phyloP scores from a whole-genome alignment of 192 early-diverging fungal species.

The Backusella tuberculispora region DNA sequence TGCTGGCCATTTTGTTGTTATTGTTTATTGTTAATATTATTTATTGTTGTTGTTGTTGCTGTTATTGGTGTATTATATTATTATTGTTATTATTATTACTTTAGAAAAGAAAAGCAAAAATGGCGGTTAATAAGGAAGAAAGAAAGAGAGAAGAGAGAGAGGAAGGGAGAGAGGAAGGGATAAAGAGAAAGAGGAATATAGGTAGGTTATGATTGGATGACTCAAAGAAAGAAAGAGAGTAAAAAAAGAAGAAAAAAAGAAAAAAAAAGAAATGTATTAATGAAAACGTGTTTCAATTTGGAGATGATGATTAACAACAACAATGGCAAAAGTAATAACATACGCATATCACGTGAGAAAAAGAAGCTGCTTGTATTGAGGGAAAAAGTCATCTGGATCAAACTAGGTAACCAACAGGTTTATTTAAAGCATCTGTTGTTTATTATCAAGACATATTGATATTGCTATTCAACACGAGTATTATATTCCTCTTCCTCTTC shows the following conservation, averaged over 20 bases:
- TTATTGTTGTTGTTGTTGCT: neutral
- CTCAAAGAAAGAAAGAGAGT: neutral
- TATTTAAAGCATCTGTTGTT: neutral
- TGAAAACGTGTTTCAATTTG: constrained; percentile 1
- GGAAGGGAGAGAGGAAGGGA: neutral
- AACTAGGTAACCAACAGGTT: neutral
- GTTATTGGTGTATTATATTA: neutral
- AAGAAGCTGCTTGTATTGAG: neutral
- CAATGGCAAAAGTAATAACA: too few relatives aligned
- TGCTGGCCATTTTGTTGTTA: neutral
- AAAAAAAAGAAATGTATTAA: neutral
- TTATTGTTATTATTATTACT: neutral
- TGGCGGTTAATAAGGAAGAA: neutral
- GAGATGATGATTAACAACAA: too few relatives aligned
- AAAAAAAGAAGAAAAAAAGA: neutral
- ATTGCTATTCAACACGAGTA: too few relatives aligned
- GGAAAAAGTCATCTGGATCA: neutral
- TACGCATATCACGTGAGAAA: neutral
- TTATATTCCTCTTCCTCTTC: too few relatives aligned
- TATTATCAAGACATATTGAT: neutral
- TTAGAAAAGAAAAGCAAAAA: neutral
- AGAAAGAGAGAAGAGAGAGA: neutral
- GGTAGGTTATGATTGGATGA: too few relatives aligned
- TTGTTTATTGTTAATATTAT: neutral
- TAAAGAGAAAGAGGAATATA: neutral